phyloP scores from a whole-genome alignment of 768 basidiomycete species.

The Boletellus sp. region DNA sequence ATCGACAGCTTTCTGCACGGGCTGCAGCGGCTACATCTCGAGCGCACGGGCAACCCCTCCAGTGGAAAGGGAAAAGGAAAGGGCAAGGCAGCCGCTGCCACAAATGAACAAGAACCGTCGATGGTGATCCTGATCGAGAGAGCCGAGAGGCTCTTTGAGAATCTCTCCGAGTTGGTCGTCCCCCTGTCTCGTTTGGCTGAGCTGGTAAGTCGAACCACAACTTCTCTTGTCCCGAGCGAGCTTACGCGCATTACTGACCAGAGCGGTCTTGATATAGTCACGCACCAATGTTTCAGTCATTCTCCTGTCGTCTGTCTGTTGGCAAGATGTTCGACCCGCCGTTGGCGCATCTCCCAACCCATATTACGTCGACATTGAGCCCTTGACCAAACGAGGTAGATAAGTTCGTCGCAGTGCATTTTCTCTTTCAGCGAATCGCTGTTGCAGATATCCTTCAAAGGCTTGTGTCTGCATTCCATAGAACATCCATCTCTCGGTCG shows the following conservation, averaged over 20 bases:
- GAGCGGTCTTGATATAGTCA: conserved; percentile 42
- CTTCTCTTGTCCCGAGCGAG: background rate
- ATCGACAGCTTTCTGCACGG: conserved; percentile 72
- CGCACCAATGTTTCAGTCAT: conserved; percentile 56
- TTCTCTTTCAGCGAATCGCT: background rate
- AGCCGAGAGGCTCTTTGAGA: conserved; percentile 63
- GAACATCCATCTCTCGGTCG: conserved; percentile 2
- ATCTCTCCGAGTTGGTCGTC: conserved; percentile 60
- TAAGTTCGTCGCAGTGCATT: conserved; percentile 23
- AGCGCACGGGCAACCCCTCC: conserved; percentile 1
- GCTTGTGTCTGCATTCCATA: conserved; percentile 40
- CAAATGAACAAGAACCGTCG: conserved; percentile 18
- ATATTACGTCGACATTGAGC: conserved; percentile 55
- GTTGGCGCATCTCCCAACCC: conserved; percentile 72
- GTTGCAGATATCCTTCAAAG: conserved; percentile 32
- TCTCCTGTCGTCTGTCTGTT: conserved; percentile 59
- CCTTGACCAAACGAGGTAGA: conserved; percentile 61
- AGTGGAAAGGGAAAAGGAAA: conserved; percentile 32
- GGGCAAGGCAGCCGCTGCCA: conserved; percentile 22
- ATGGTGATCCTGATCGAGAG: conserved; percentile 63
- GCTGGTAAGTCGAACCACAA: conserved; percentile 43
- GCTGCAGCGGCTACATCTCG: conserved; percentile 38
- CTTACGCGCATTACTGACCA: conserved; percentile 1
- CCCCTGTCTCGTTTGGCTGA: conserved; percentile 71
- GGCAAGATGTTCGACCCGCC: conserved; percentile 71